Base-by-base conservation (phyloP, 768 basidiomycete genomes). In the Podaxis mareebaensis region DNA sequence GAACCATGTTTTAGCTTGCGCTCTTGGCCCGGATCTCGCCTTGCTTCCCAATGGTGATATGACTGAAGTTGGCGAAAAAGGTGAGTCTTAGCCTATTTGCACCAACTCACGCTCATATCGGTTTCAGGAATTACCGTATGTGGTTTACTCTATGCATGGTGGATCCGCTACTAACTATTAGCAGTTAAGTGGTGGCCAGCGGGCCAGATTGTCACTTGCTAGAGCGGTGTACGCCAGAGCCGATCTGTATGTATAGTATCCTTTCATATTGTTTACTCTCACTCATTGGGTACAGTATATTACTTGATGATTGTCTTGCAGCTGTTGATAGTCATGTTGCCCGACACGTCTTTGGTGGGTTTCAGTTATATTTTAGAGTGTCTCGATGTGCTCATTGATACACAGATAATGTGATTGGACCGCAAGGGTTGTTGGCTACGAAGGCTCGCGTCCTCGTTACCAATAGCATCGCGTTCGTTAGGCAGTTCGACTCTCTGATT, bases 201-300 rank as follows among this genome's bases (percentile, higher is more conserved):
- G 91, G 15, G 92, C 93, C 57, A 86, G 93, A 30, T 82, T 96
- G 6, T 85, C 90, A 13, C 79, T 97, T 8, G 96, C 96, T 5
- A 81, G 95, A 33, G 93, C 93, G 2, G 91, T 96, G 0, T 98
- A 98, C 74, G 88, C 94, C 3, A 84, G 95, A 51, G 94, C 95
- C 1, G 96, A 99, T 73, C 73, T 97, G 85, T 94, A 68, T 69
- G 86, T 74, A 15, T 24, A 12, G 13, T 20, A 17, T 54, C 42
- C 44, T 51, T 13, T 51, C 13, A 44, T 33, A 42, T 5, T 4
- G 12, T 11, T 24, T 58, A 51, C 61, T 6, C 8, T 60, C n/a
- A 60, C 44, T 52, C 26, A 15, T 7, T 20, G 5, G 30, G 12
- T 12, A 15, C 63, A 90, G 89, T 36, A 78, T 91, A 53, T 82